Base-by-base conservation (phyloP, 805 yeast species). In the Spathaspora boniae region DNA sequence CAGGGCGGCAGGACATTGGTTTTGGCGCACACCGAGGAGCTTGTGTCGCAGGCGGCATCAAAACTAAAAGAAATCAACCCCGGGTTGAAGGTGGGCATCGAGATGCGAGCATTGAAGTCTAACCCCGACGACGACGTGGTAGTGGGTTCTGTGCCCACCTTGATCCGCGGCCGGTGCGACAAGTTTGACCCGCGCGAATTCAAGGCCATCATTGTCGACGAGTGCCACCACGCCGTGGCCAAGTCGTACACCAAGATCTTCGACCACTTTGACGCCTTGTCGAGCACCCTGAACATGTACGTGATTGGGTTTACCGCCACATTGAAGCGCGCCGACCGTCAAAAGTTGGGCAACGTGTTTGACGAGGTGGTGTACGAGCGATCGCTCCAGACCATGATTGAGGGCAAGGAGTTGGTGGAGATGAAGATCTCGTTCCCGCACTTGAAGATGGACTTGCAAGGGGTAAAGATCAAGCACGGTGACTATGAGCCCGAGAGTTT, bases 271-370 rank as follows among this genome's bases (percentile, higher is more conserved):
- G 63, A 65, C 0, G 80, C 81, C 6, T 47, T 56, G 26, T 48
- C 51, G 1, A 45, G 60, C 0, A 53, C 62, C 0, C 62, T 76
- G 38, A 58, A 60, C 0, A 66, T 81, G 2, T 73, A 78, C 1
- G 75, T 86, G 0, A 65, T 86, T 11, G 97, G 98, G 2, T 86
- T 91, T 46, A 82, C 95, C 9, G 98, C 97, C 0, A 89, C 98
- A 0, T 58, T 89, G 51, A 78, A 77, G 47, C 60, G 98, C 38
- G 74, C 76, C n/a, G 98, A 89, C 55, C 77, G 75, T 4, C 62
- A 68, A 36, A 69, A 80, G 0, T 57, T 91, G 29, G 71, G 74
- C 9, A 48, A 58, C n/a, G 14, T 76, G 0, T 78, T 87, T 56
- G 91, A 89, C 46, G 72, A 83, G 38, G 74, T 89, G 18, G 89